Evolutionary conservation across 1,284 basidiomycete genomes (phyloP), one percentile per base, ranked within the genome.

Genomic region (Xanthoconium separans): DNA sequence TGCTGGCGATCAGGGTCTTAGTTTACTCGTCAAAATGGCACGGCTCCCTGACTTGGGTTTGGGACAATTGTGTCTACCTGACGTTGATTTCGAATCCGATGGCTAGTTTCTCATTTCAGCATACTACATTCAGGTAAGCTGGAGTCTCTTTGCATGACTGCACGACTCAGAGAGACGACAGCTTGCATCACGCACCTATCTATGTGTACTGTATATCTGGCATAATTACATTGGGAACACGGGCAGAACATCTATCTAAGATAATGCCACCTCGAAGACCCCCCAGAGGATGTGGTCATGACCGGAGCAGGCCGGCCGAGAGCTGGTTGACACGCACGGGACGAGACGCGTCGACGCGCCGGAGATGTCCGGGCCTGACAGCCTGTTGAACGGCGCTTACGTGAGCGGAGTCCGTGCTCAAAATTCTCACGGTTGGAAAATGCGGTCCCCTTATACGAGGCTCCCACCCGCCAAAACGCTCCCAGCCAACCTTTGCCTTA

Each of bases 1-100:
- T 22, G 68, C 69, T 30, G 70, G 78, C 5, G 80, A 82, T 52
- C 69, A 75, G 42, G 77, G 77, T 5, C 73, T 91, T 22, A 75
- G 83, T n/a, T 77, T 89, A 76, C 68, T 89, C 10, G 77, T 91
- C 43, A 83, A 81, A 65, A 89, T 91, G 87, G 87, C 87, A 30
- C 75, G 89, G 44, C 72, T 88, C 47, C 77, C 83, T 54, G 88
- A 91, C 70, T 70, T 91, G 56, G 88, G 87, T 1, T 74, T 91
- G n/a, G 83, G 78, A 27, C 85, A 89, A 66, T 62, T 89, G 8
- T 85, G 84, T 63, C 75, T 88, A 40, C 78, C 79, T 22, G 70
- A 69, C 15, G 43, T 63, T 24, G 59, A 68, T 44, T 69, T 68
- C 22, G 66, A 57, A 29, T 51, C 57, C 27, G 59, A 58, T 24